These are phyloP conservation scores for Nakaseomyces nivariensis DNA, from an alignment of 1,139 yeast genomes.

Conservation along the genomic window DNA sequence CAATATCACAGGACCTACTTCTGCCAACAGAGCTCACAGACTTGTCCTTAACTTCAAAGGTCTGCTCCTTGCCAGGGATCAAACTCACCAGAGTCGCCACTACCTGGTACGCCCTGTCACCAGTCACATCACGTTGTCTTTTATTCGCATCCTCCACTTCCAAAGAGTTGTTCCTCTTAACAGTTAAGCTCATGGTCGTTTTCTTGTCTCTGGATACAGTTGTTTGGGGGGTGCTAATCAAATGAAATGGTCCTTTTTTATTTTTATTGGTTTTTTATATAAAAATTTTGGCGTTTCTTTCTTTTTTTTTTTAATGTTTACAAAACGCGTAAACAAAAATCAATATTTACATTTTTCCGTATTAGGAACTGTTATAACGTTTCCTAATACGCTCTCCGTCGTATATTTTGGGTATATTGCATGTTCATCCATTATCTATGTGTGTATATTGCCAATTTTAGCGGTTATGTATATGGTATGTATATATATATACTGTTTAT, in stretches of 20 bases:
- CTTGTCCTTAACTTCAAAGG: conserved; percentile 12
- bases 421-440: too few relatives aligned
- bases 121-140: neutral
- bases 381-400: too few relatives aligned
- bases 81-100: conserved; percentile 17
- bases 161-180: neutral
- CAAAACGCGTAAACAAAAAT: neutral
- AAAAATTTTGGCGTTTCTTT: too few relatives aligned
- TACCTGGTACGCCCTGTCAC: conserved; percentile 1
- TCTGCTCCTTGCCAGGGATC: conserved; percentile 28
- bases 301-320: neutral
- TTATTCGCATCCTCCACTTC: neutral
- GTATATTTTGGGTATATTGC: too few relatives aligned
- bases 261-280: too few relatives aligned
- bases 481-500: too few relatives aligned
- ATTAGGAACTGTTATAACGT: neutral
- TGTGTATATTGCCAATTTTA: too few relatives aligned
- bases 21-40: conserved; percentile 39
- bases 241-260: too few relatives aligned
- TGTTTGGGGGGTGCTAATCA: too few relatives aligned
- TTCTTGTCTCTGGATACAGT: neutral
- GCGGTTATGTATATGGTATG: neutral
- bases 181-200: neutral
- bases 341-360: neutral
- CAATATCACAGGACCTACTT: conserved; percentile 53